Percentiles rank a stretch among this genome's conserved stretches.
Evolutionary conservation across 139 green algal genomes (phyloP).

Genomic region (Chlorella sp.): DNA sequence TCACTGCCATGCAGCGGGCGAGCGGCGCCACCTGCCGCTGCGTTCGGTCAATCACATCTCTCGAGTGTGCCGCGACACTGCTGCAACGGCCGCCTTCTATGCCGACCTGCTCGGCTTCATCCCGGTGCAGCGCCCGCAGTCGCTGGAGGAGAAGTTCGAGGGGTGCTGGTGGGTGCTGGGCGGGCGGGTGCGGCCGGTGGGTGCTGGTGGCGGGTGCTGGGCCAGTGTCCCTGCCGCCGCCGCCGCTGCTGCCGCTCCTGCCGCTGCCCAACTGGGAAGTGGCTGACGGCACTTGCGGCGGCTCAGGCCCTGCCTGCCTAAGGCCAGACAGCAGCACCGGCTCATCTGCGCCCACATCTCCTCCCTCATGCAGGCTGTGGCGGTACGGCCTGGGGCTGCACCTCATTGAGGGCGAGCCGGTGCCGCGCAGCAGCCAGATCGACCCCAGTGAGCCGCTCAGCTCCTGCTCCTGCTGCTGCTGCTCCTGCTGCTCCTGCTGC

Average conservation of each 20-base stretch:
- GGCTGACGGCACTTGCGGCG: too few species aligned
- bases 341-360: too few species aligned
- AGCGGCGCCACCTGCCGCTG: too few species aligned
- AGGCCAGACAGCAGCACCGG: too few species aligned
- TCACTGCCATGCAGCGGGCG: too few species aligned
- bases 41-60: constrained; percentile 23
- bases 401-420: constrained; percentile 66
- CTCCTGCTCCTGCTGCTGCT: too few species aligned
- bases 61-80: neutral
- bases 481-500: too few species aligned
- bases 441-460: constrained; percentile 49
- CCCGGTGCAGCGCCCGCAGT: constrained; percentile 59
- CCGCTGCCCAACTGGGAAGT: neutral
- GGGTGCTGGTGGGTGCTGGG: constrained; percentile 69
- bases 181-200: neutral
- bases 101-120: constrained; percentile 73
- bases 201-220: too few species aligned
- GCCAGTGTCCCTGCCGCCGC: too few species aligned
- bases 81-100: constrained; percentile 28
- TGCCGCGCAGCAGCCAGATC: constrained; percentile 45
- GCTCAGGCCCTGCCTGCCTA: too few species aligned
- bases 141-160: constrained; percentile 71
- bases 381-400: constrained; percentile 79
- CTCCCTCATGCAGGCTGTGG: constrained; percentile 61
- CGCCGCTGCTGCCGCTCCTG: too few species aligned